A percentile compares a stretch with the other conserved stretches of the same genome.
Evolutionary conservation across 2,329 filamentous ascomycete species (phyloP).

Genomic region (Diplodia scrobiculata): DNA sequence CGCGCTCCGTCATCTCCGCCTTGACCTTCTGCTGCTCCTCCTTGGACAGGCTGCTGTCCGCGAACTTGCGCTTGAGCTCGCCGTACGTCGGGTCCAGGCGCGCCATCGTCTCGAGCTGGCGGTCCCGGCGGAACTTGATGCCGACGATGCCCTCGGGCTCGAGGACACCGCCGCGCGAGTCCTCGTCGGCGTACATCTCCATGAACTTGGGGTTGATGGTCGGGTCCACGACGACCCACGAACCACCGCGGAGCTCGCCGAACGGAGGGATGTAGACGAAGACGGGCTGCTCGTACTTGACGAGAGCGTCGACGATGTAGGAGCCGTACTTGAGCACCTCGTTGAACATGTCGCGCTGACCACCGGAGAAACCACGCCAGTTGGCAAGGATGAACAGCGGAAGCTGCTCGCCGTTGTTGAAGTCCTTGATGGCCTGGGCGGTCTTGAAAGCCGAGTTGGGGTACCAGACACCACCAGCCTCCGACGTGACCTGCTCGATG

Average conservation of each 20-base stretch:
- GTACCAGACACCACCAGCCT: constrained; percentile 99
- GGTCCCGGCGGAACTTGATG: constrained; percentile 98
- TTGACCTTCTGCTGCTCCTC: constrained; percentile 80
- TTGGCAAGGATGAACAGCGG: constrained; percentile 99
- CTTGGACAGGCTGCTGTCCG: constrained; percentile 66
- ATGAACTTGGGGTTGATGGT: constrained; percentile 96
- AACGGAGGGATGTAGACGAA: constrained; percentile 98
- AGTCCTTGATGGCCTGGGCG: constrained; percentile 96
- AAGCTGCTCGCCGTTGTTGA: constrained; percentile 98
- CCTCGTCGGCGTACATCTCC: constrained; percentile 99
- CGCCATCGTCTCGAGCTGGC: constrained; percentile 96
- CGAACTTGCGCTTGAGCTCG: constrained; percentile 76
- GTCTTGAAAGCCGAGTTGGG: constrained; percentile 99
- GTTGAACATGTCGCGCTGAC: constrained; percentile 99
- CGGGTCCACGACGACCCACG: constrained; percentile 98
- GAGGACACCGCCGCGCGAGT: constrained; percentile 92
- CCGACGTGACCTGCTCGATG: constrained; percentile 89
- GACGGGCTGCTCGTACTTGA: constrained; percentile 97
- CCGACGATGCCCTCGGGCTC: constrained; percentile 97
- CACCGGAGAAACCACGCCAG: constrained; percentile 99
- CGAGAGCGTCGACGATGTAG: constrained; percentile 96
- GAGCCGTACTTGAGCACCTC: constrained; percentile 99
- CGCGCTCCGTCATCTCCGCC: constrained; percentile 78
- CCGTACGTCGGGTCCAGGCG: constrained; percentile 84
- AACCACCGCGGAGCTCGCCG: constrained; percentile 96